A percentile compares a stretch with the other conserved stretches of the same genome.
phyloP scores from a whole-genome alignment of 139 green algal species.

The Astrephomene gubernaculifera region DNA sequence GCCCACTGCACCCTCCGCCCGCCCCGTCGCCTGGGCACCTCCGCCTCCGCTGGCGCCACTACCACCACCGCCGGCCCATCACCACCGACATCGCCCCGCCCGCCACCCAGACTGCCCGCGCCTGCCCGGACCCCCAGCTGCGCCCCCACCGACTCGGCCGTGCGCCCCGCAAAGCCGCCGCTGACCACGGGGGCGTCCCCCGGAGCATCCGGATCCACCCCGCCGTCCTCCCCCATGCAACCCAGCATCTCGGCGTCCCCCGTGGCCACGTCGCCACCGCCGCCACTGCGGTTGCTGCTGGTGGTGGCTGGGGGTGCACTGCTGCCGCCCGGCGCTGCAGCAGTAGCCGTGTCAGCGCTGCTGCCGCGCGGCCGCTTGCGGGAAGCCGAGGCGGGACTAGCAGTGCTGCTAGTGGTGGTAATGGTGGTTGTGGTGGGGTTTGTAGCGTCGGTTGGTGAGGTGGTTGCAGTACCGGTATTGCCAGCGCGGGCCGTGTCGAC shows the following conservation, averaged over 20 bases:
- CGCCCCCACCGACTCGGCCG: neutral
- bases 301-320: neutral
- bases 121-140: neutral
- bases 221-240: neutral
- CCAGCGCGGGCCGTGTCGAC: too few relatives aligned
- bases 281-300: conserved; percentile 31
- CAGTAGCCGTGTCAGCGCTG: neutral
- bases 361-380: neutral
- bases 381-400: too few relatives aligned
- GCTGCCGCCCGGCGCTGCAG: neutral
- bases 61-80: neutral
- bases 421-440: too few relatives aligned
- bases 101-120: neutral
- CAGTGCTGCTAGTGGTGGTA: too few relatives aligned
- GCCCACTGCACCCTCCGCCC: conserved; percentile 41
- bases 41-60: too few relatives aligned
- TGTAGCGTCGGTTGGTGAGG: too few relatives aligned
- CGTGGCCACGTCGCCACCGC: neutral
- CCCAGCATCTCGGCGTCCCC: conserved; percentile 9
- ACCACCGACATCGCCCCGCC: neutral
- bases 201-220: neutral
- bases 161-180: neutral
- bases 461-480: too few relatives aligned
- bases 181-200: neutral
- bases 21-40: neutral